Conservation (phyloP, 73 alveolate species). For the Paramecium octaurelia region DNA sequence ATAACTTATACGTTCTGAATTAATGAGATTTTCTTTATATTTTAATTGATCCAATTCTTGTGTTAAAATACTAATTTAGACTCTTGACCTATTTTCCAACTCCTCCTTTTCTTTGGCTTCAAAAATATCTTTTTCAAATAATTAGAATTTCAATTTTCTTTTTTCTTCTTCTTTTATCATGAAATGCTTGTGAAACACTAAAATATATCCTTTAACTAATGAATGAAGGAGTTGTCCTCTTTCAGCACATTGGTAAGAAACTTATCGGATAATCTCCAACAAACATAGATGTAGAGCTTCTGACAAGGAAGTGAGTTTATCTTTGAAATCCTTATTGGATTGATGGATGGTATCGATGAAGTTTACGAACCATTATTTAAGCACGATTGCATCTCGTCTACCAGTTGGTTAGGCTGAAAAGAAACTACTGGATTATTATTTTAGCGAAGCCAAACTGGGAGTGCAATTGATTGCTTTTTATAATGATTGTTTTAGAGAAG, state of each 20-base stretch:
- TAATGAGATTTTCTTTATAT: neutral
- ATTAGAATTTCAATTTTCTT: neutral
- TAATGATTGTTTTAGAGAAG: neutral
- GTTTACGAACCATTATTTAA: neutral
- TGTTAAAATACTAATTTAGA: neutral
- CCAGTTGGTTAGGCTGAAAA: slow-evolving; percentile 33
- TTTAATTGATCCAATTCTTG: neutral
- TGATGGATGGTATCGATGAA: neutral
- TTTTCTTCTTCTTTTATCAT: neutral
- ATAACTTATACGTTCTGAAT: neutral
- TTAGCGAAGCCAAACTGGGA: neutral
- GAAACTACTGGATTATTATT: neutral
- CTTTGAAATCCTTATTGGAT: neutral
- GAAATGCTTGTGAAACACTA: neutral
- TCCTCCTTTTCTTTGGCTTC: neutral
- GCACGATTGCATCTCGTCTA: slow-evolving; percentile 16
- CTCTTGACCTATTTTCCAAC: neutral
- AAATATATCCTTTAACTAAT: neutral
- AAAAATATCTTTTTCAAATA: neutral
- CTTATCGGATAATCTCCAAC: neutral
- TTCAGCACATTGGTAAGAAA: slow-evolving; percentile 22
- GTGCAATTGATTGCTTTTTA: neutral
- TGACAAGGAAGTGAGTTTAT: neutral
- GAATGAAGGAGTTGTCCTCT: slow-evolving; percentile 1
- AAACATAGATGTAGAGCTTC: neutral